A percentile compares a stretch with the other conserved stretches of the same genome.
phyloP scores from a whole-genome alignment of 2,329 filamentous ascomycete genomes.

The Claviceps maximensis region DNA sequence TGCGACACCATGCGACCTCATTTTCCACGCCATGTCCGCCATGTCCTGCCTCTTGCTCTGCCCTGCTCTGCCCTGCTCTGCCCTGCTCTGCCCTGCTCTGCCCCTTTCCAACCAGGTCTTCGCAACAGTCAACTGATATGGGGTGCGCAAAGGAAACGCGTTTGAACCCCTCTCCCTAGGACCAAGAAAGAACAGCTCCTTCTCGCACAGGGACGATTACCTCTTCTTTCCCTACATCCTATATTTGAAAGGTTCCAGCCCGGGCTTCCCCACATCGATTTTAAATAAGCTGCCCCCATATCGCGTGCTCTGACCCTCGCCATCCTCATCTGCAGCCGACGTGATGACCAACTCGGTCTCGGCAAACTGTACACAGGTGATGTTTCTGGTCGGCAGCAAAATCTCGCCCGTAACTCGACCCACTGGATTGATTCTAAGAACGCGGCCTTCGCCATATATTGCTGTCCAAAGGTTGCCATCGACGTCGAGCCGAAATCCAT shows the following conservation, averaged over 20 bases:
- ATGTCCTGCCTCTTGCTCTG: not conserved
- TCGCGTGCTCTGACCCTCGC: constrained; percentile 44
- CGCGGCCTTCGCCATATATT: constrained; percentile 64
- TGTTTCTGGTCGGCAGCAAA: constrained; percentile 60
- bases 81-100: not conserved
- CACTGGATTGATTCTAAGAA: constrained; percentile 58
- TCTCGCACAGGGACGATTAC: not conserved
- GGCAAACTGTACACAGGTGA: constrained; percentile 71
- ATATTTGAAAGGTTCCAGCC: constrained; percentile 51
- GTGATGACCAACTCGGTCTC: constrained; percentile 69
- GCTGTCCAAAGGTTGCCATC: constrained; percentile 85
- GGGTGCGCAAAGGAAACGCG: not conserved
- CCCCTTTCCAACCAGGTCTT: not conserved
- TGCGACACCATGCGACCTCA: constrained; percentile 1
- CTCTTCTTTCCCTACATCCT: constrained; percentile 27
- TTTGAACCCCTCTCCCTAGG: not conserved
- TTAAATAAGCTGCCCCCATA: constrained; percentile 61
- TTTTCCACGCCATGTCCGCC: not conserved
- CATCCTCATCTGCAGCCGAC: constrained; percentile 55
- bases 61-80: not conserved
- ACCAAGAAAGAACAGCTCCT: not conserved
- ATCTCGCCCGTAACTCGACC: constrained; percentile 65
- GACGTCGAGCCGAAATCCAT: constrained; percentile 73
- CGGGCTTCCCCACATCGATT: constrained; percentile 61
- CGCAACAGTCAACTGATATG: not conserved